A percentile compares a stretch with the other conserved stretches of the same genome.
phyloP scores from a whole-genome alignment of 2,329 filamentous ascomycete species.

The Alternaria hordeiaustralica region DNA sequence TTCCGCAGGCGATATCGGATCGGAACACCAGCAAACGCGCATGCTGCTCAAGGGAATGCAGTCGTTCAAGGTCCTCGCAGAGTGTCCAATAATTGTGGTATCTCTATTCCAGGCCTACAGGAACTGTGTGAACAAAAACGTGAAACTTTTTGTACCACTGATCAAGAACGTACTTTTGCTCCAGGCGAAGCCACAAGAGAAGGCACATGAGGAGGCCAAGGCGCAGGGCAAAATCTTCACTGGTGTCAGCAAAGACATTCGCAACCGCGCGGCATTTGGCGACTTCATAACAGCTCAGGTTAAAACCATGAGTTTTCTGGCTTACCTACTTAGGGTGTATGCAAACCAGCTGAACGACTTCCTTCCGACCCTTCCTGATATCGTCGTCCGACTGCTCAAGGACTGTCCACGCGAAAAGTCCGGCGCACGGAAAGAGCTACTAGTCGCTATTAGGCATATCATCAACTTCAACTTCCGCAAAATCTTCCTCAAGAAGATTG shows the following conservation, averaged over 20 bases:
- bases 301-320: slow-evolving; percentile 98
- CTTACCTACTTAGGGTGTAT: slow-evolving; percentile 89
- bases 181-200: slow-evolving; percentile 91
- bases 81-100: slow-evolving; percentile 98
- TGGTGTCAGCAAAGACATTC: slow-evolving; percentile 90
- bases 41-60: slow-evolving; percentile 92
- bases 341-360: slow-evolving; percentile 88
- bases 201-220: slow-evolving; percentile 85
- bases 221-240: slow-evolving; percentile 84
- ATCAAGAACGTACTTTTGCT: slow-evolving; percentile 90
- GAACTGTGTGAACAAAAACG: slow-evolving; percentile 77
- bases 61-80: slow-evolving; percentile 97
- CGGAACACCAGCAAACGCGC: slow-evolving; percentile 81
- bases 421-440: slow-evolving; percentile 87
- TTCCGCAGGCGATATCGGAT: slow-evolving; percentile 72
- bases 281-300: slow-evolving; percentile 98
- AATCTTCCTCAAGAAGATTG: slow-evolving; percentile 93
- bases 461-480: slow-evolving; percentile 99
- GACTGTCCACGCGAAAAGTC: slow-evolving; percentile 97
- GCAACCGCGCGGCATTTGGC: slow-evolving; percentile 90
- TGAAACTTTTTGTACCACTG: slow-evolving; percentile 88
- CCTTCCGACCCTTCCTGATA: slow-evolving; percentile 80
- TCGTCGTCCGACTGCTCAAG: slow-evolving; percentile 88
- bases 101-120: slow-evolving; percentile 97
- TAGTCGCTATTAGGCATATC: slow-evolving; percentile 96